Evolutionary conservation across 2,329 filamentous ascomycete species (phyloP), one percentile per base, ranked within the genome.

Genomic region (Trichoderma atrobrunneum): DNA sequence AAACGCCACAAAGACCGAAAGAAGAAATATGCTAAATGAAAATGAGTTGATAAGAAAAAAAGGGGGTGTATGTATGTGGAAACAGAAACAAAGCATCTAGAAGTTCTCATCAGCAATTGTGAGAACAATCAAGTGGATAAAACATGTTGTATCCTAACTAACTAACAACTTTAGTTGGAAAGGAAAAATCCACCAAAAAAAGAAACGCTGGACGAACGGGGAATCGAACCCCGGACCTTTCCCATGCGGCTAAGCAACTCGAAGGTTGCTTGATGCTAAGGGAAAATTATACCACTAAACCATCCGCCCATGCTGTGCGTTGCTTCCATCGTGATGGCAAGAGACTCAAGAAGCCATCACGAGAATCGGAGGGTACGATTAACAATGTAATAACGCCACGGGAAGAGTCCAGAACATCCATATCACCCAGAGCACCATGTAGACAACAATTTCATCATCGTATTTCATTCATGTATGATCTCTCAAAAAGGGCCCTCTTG

Each of bases 161-260:
- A 48, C 39, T 59, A 34, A n/a, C 16, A 43, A 43, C 39, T 43
- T 43, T 7, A 26, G 21, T 14, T 14, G 3, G 8, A 36, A 43
- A 69, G 32, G 1, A 28, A 36, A 69, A 48, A 5, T 54, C 48
- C 48, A 54, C 48, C 48, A 21, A 51, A 59, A 34, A 34, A 61
- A 26, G 21, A 61, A 51, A 59, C 18, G n/a, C 30, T 73, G 72
- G 72, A 73, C 72, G 70, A 72, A 73, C 72, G 56, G 72, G 72
- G 72, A 73, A 73, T 73, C 70, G 72, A 73, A 73, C 72, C 72
- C 72, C 56, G 72, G 72, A 73, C 72, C 72, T 72, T 69, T 73
- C 72, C 72, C 72, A 73, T 10, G 57, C 39, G 57, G 24, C 51
- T 36, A 10, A 32, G 11, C 28, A n/a, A 4, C 14, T 48, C 11